These are phyloP conservation scores for Puccinia hordei DNA, from an alignment of 1,284 basidiomycete species.

Conservation along the genomic window DNA sequence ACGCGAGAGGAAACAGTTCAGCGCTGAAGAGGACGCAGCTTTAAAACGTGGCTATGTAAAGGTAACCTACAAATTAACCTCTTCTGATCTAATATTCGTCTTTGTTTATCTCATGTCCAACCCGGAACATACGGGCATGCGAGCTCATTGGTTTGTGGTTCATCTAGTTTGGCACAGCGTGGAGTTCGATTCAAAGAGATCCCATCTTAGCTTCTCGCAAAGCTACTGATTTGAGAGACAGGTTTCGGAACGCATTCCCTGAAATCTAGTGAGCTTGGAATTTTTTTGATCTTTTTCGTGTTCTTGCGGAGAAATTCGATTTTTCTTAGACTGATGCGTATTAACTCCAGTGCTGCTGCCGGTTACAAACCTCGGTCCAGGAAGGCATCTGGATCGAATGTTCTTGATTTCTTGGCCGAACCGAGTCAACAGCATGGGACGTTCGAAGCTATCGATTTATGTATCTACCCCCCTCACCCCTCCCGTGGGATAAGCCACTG, in stretches of 20 bases:
- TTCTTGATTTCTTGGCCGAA: conserved; percentile 13
- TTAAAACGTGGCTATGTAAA: conserved; percentile 82
- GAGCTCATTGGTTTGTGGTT: neutral
- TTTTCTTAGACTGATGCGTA: conserved; percentile 7
- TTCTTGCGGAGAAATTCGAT: too few relatives aligned
- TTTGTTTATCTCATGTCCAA: neutral
- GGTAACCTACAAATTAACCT: too few relatives aligned
- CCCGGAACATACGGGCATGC: neutral
- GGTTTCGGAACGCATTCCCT: conserved; percentile 85
- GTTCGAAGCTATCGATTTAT: conserved; percentile 48
- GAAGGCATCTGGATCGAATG: conserved; percentile 62
- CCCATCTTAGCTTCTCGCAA: conserved; percentile 78
- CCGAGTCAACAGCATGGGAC: conserved; percentile 40
- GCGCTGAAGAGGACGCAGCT: conserved; percentile 79
- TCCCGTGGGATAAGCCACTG: conserved; percentile 9
- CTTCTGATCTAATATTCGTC: neutral
- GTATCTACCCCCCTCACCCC: conserved; percentile 31
- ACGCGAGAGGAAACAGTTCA: conserved; percentile 78
- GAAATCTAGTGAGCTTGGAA: conserved; percentile 69
- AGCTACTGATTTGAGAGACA: conserved; percentile 80
- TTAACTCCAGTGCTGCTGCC: conserved; percentile 62
- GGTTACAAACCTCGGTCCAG: conserved; percentile 73
- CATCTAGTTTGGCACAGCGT: conserved; percentile 72
- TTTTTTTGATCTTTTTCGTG: neutral
- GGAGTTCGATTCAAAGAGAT: conserved; percentile 85